A percentile compares a stretch with the other conserved stretches of the same genome.
These are phyloP conservation scores for Ophiostoma ulmi DNA, from an alignment of 2,329 filamentous ascomycete species.

Conservation along the genomic window DNA sequence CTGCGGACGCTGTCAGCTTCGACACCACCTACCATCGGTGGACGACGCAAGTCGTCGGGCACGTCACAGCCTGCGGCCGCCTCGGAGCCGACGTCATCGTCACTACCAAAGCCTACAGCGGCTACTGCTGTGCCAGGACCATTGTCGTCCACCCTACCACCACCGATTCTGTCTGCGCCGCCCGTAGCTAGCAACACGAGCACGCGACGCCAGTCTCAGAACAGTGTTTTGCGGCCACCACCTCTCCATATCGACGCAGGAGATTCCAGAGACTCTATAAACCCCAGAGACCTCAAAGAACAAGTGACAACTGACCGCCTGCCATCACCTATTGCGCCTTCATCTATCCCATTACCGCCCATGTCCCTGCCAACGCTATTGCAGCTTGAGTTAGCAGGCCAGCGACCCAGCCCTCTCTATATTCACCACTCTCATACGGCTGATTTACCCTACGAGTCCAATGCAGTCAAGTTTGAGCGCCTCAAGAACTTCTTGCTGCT, in stretches of 20 bases:
- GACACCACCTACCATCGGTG: constrained; percentile 47
- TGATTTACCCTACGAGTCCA: constrained; percentile 80
- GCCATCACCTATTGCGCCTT: constrained; percentile 47
- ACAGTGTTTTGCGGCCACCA: constrained; percentile 41
- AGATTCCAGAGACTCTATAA: constrained; percentile 22
- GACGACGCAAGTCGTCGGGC: constrained; percentile 29
- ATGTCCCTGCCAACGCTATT: constrained; percentile 63
- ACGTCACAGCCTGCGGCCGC: neutral
- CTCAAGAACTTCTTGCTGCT: constrained; percentile 82
- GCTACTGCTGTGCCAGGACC: constrained; percentile 29
- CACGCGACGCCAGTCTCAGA: constrained; percentile 48
- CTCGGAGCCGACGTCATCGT: constrained; percentile 29
- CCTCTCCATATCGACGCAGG: constrained; percentile 39
- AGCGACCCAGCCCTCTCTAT: constrained; percentile 60
- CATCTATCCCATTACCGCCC: constrained; percentile 56
- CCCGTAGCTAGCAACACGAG: constrained; percentile 31
- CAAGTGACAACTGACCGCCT: constrained; percentile 28
- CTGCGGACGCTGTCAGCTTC: constrained; percentile 42
- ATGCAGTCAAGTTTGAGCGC: constrained; percentile 84
- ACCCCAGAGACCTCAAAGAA: neutral
- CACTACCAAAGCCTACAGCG: constrained; percentile 26
- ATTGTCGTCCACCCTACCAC: neutral
- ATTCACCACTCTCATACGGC: constrained; percentile 54
- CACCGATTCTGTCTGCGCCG: neutral
- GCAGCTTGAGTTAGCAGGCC: constrained; percentile 58